A percentile compares a stretch with the other conserved stretches of the same genome.
Evolutionary conservation across 169 alveolate species (phyloP).

Genomic region (Plasmodium vivax): DNA sequence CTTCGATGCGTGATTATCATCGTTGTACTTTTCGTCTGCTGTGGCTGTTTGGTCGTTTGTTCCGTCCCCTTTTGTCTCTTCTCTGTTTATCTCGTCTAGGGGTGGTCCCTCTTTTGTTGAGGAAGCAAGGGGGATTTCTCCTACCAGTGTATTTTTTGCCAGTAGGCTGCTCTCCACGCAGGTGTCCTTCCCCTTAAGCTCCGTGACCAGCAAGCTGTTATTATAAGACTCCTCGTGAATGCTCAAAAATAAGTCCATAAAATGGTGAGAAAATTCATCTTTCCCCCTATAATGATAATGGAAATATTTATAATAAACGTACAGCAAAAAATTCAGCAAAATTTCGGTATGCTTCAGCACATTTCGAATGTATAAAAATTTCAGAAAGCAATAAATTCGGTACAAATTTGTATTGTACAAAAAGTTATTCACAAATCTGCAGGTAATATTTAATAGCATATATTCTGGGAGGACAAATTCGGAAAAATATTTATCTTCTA

Average conservation of each 20-base stretch:
- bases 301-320: conserved; percentile 71
- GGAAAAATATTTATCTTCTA: conserved; percentile 52
- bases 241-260: conserved; percentile 50
- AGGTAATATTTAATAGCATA: conserved; percentile 21
- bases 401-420: conserved; percentile 29
- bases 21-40: not conserved
- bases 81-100: not conserved
- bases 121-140: not conserved
- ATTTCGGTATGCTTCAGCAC: conserved; percentile 37
- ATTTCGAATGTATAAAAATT: conserved; percentile 37
- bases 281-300: conserved; percentile 24
- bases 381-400: conserved; percentile 36
- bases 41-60: not conserved
- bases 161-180: not conserved
- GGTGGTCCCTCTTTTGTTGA: not conserved
- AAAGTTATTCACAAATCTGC: conserved; percentile 11
- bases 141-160: not conserved
- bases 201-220: conserved; percentile 7
- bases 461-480: conserved; percentile 60
- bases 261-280: conserved; percentile 19
- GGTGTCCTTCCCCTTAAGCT: conserved; percentile 12
- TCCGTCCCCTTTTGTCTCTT: not conserved
- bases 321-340: conserved; percentile 50
- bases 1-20: not conserved
- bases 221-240: conserved; percentile 66